Conservation (phyloP, 257 asterid genomes). For the Nicotiana paniculata region DNA sequence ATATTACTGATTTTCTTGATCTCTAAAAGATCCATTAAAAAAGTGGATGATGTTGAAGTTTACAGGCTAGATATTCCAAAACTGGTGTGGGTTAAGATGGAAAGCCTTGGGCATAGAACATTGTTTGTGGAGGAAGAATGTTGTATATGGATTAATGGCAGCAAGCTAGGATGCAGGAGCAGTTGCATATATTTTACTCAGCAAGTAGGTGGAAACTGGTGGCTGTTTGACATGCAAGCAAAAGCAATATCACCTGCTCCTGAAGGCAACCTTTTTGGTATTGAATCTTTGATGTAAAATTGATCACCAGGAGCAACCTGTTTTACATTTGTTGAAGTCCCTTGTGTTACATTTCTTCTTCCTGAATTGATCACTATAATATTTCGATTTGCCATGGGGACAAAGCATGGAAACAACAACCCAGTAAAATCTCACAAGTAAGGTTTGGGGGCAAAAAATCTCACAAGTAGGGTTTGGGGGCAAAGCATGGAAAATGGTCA, state of each 20-base stretch:
- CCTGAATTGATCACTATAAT: neutral
- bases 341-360: neutral
- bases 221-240: conserved; percentile 22
- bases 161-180: conserved; percentile 23
- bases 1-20: conserved; percentile 23
- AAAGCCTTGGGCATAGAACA: conserved; percentile 21
- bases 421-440: too few relatives aligned
- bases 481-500: neutral
- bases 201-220: conserved; percentile 17
- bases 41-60: conserved; percentile 31
- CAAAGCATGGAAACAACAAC: too few relatives aligned
- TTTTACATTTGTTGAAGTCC: neutral
- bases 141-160: conserved; percentile 20
- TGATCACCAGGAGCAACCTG: neutral
- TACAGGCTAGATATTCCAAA: conserved; percentile 15
- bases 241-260: conserved; percentile 6
- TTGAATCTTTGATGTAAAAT: neutral
- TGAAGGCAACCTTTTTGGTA: neutral
- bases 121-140: conserved; percentile 25
- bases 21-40: conserved; percentile 7
- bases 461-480: too few relatives aligned
- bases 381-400: neutral
- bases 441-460: too few relatives aligned
- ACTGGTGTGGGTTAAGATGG: conserved; percentile 11
- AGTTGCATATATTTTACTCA: conserved; percentile 25